Evolutionary conservation across 2,329 filamentous ascomycete species (phyloP), one percentile per base, ranked within the genome.

Genomic region (Aspergillus sclerotialis): DNA sequence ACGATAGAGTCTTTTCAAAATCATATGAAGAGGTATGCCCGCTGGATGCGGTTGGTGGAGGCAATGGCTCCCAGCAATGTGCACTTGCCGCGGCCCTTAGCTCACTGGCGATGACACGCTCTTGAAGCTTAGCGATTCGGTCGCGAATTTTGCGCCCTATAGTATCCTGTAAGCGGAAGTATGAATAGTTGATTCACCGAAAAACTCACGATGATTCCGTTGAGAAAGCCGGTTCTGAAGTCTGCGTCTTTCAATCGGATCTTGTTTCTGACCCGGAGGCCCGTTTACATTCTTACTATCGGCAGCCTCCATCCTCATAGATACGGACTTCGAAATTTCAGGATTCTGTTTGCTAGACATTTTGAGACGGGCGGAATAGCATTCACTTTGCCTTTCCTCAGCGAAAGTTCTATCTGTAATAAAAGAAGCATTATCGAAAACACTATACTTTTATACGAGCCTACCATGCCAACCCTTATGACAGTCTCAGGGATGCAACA

Each of bases 51-150:
- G 37, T 40, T 4, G 42, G 30, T 23, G 46, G 50, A n/a, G n/a
- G n/a, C n/a, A n/a, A n/a, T n/a, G n/a, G n/a, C 15, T 52, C 46
- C 55, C 53, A 58, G 14, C 51, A 48, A 23, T 54, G 49, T 2
- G 55, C 34, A 14, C 37, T 48, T 3, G 55, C 53, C 2, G 50
- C 48, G 1, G 54, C 55, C 31, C 50, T 42, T 1, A 58, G 46
- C 30, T 58, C 55, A 32, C 53, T 58, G 6, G 54, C 55, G 8
- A 58, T 53, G 4, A 58, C 55, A 2, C 54, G 53, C 23, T 58
- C 55, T 37, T 58, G 55, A 2, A 58, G 48, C 32, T 58, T 58
- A 12, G 55, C 52, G 28, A 58, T 58, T 5, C 55, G 52, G 18
- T 58, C 55, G 28, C 55, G 44, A 23, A 57, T 57, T 21, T 58